Conservation (phyloP, 1,284 basidiomycete genomes). For the Ceratobasidium sp. region DNA sequence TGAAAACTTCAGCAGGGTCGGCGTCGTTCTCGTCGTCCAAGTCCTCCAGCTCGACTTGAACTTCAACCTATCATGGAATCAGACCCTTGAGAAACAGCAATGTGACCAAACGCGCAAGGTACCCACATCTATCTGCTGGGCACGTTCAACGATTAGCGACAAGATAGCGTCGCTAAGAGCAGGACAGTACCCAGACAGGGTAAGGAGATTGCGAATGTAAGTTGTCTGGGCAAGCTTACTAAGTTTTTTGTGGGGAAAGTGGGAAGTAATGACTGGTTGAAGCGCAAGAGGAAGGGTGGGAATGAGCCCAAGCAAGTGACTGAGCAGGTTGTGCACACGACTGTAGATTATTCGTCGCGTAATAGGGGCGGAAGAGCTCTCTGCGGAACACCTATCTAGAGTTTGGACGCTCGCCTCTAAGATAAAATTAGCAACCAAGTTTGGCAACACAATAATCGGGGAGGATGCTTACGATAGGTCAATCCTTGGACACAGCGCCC, state of each 20-base stretch:
- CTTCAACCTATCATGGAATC: constrained; percentile 79
- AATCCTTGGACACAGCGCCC: constrained; percentile 85
- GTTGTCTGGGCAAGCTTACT: constrained; percentile 83
- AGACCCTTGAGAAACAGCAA: constrained; percentile 39
- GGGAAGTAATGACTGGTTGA: constrained; percentile 81
- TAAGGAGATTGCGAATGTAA: constrained; percentile 91
- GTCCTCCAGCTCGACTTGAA: constrained; percentile 95
- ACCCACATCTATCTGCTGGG: constrained; percentile 94
- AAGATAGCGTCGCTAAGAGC: constrained; percentile 89
- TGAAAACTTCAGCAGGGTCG: constrained; percentile 73
- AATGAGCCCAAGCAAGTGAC: constrained; percentile 86
- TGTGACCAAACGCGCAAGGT: not conserved
- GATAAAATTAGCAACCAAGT: constrained; percentile 22
- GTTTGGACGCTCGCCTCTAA: constrained; percentile 76
- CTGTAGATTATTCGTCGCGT: constrained; percentile 86
- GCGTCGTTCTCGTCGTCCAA: constrained; percentile 71
- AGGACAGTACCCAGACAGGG: constrained; percentile 88
- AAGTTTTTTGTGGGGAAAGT: constrained; percentile 96
- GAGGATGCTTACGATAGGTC: constrained; percentile 79
- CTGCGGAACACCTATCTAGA: constrained; percentile 65
- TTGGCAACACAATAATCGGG: constrained; percentile 36
- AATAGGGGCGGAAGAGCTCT: constrained; percentile 71
- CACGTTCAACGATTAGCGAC: constrained; percentile 86
- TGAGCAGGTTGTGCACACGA: constrained; percentile 85
- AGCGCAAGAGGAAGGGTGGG: constrained; percentile 90